Base-by-base conservation (phyloP, 2,329 filamentous ascomycete genomes). In the Colletotrichum siamense region DNA sequence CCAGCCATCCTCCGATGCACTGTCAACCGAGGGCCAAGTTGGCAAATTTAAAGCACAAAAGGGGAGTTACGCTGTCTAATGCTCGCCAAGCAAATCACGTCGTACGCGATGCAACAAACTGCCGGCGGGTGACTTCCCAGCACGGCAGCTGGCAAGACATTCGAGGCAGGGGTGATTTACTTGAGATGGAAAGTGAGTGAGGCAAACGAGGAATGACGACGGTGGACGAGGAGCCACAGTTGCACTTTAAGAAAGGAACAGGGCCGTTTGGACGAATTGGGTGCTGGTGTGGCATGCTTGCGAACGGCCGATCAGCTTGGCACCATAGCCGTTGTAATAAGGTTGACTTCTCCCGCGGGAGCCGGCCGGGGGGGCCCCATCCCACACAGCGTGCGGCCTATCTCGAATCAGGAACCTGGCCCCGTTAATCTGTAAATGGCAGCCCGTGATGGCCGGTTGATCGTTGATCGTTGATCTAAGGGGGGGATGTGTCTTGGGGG, bases 51-150 rank as follows among this genome's bases (percentile, higher is more conserved):
- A 52, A 57, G 24, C 59, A 62, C 16, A 15, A 62, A 62, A 32
- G 59, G 59, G 10, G 26, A 62, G 59, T 30, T 26, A 15, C 62
- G 18, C 24, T 39, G 18, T 44, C 62, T 44, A 39, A 59, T 34
- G 18, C 30, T 39, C 59, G 74, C 74, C 74, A 69, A 76, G 70
- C 22, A 49, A 26, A 69, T 64, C 59, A 74, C 74, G 64, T 49
- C 49, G 74, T 74, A 76, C 26, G 74, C 74, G 49, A 76, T 76
- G 74, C 74, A 74, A 76, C 74, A 22, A 74, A 76, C 34, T 76
- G 59, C 65, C 71, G 70, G 74, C 71, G 70, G 74, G 65, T 68
- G 65, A 76, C 49, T 76, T 64, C 74, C 74, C 65, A 69, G 69
- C 74, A 74, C 57, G 65, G 74, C 71, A 76, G 71, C 70, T 76